These are phyloP conservation scores for Kurtzmaniella natalensis DNA, from an alignment of 1,139 yeast genomes.

Conservation along the genomic window DNA sequence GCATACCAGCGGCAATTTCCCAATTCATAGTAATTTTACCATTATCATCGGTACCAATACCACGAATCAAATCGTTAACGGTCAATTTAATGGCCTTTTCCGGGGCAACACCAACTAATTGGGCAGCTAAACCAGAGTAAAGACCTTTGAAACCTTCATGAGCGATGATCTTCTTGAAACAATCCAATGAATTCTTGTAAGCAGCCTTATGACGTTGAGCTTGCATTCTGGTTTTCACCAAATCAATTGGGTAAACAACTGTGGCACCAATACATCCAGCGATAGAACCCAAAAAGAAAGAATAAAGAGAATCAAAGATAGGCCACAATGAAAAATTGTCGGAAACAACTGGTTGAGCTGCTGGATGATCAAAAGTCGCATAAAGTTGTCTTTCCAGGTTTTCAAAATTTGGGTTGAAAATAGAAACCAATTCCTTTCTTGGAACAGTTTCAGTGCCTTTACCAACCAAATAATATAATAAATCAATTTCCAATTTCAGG, in stretches of 20 bases:
- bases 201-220: constrained; percentile 76
- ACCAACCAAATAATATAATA: constrained; percentile 47
- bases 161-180: constrained; percentile 71
- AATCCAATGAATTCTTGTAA: constrained; percentile 81
- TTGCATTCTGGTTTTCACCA: constrained; percentile 96
- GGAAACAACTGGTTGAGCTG: constrained; percentile 28
- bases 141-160: constrained; percentile 86
- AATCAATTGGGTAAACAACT: constrained; percentile 94
- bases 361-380: constrained; percentile 43
- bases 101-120: constrained; percentile 95
- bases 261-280: constrained; percentile 99
- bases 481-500: constrained; percentile 39
- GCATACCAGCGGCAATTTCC: constrained; percentile 85
- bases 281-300: constrained; percentile 84
- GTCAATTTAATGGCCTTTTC: constrained; percentile 97
- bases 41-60: constrained; percentile 58
- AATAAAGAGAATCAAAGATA: constrained; percentile 80
- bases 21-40: constrained; percentile 61
- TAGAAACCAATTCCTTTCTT: constrained; percentile 48
- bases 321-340: constrained; percentile 49
- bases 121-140: constrained; percentile 92
- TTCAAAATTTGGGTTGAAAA: constrained; percentile 43
- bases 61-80: constrained; percentile 84
- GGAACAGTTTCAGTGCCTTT: constrained; percentile 44
- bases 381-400: constrained; percentile 32